Evolutionary conservation across 106 monocot species (phyloP), one percentile per base, ranked within the genome.

Genomic region (Amphibolis antarctica): DNA sequence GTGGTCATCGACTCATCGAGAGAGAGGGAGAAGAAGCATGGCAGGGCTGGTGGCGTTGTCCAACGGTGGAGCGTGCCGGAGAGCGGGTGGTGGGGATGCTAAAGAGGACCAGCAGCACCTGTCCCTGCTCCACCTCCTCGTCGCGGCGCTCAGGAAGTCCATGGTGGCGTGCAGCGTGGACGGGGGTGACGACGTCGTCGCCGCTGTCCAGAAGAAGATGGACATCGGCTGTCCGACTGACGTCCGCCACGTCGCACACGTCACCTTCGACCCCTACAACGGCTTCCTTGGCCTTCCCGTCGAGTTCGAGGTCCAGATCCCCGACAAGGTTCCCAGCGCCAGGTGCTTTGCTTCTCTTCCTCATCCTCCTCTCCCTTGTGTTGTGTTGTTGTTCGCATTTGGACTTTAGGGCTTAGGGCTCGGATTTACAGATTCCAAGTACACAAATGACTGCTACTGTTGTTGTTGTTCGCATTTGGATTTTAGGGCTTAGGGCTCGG

Each of bases 191-290:
- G 74, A 65, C 6, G 82, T 71, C 10, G 49, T 46, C 27, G 69
- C 62, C 7, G 63, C 46, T n/a, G 36, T 45, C 11, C 63, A n/a
- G 46, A 17, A 47, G 46, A 63, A 63, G 50, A 79, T 93, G 89
- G 93, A 93, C 52, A 89, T 93, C 58, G 83, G 89, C 36, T 81
- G 83, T 75, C 93, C 93, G 7, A 93, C 93, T 18, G 86, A 93
- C 44, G 89, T 93, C 31, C 80, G 69, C 23, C 93, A 93, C 55
- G 75, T 89, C 60, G 76, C 89, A 0, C 93, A 93, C 57, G 93
- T 93, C 49, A 89, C 93, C 27, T 93, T 93, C 64, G 93, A 89
- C 47, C 63, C 81, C 28, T 89, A 83, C 78, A 57, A 89, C 55
- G 93, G 93, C 5, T 93, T 93, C 67, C 83, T 89, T 24, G 93